A percentile compares a stretch with the other conserved stretches of the same genome.
These are phyloP conservation scores for Irpex sp. DNA, from an alignment of 1,284 basidiomycete species.

Conservation along the genomic window DNA sequence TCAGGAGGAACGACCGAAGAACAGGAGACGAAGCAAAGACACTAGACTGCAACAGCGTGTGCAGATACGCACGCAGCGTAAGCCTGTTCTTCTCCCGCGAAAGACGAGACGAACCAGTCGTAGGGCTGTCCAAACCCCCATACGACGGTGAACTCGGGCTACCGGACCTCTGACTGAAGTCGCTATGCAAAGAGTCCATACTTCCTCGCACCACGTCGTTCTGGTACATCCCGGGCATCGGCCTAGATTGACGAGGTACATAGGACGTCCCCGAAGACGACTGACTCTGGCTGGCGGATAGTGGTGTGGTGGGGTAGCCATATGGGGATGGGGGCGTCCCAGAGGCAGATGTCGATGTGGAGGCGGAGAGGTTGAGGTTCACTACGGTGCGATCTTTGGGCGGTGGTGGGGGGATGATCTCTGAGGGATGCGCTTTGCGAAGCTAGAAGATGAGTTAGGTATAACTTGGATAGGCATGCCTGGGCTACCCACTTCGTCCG, in stretches of 20 bases:
- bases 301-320: background rate
- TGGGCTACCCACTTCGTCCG: slow-evolving; percentile 62
- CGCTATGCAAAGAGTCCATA: slow-evolving; percentile 22
- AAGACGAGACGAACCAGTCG: slow-evolving; percentile 41
- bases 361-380: slow-evolving; percentile 33
- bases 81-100: slow-evolving; percentile 93
- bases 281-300: background rate
- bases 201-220: slow-evolving; percentile 16
- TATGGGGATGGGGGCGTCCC: slow-evolving; percentile 23
- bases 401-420: slow-evolving; percentile 76
- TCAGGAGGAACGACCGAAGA: slow-evolving; percentile 83
- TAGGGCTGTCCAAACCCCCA: slow-evolving; percentile 7
- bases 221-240: slow-evolving; percentile 22
- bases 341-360: slow-evolving; percentile 28
- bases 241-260: slow-evolving; percentile 4
- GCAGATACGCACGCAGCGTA: slow-evolving; percentile 91
- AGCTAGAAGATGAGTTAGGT: slow-evolving; percentile 47
- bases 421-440: slow-evolving; percentile 78
- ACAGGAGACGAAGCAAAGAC: slow-evolving; percentile 82
- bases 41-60: slow-evolving; percentile 72
- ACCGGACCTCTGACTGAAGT: slow-evolving; percentile 16
- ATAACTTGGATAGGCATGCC: slow-evolving; percentile 1
- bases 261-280: background rate
- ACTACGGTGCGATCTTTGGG: slow-evolving; percentile 82
- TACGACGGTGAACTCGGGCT: slow-evolving; percentile 9